Base-by-base conservation (phyloP, 805 yeast species). In the Soucietia sequanensis region DNA sequence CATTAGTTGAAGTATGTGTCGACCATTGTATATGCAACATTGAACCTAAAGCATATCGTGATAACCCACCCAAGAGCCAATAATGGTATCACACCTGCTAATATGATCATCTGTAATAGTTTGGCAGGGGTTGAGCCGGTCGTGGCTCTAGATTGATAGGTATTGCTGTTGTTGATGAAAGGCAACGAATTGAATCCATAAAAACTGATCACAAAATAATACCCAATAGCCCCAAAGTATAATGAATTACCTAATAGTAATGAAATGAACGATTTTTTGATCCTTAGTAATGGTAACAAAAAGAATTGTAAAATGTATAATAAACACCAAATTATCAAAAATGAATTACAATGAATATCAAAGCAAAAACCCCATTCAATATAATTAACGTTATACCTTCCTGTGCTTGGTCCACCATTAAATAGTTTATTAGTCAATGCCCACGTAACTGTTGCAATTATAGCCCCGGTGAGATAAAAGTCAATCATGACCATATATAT, bases 281-380 rank as follows among this genome's bases (percentile, higher is more conserved):
- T 57, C 33, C 80, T 76, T 26, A 88, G 61, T 12, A 88, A 51
- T 2, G 97, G 96, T 41, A 88, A 63, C 35, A 86, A 57, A 30
- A 87, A 52, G 51, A 86, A 84, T 59, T 88, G 95, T 20, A 85
- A 40, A 42, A 87, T 70, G 56, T 88, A 85, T 23, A 88, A 65
- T 33, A 76, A 60, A 34, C 86, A 71, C 95, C 95, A 87, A 28
- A 88, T 80, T 11, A 82, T 68, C 43, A 88, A 62, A 54, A 84
- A 88, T n/a, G 95, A 76, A 58, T 90, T 90, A 65, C 96, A 87
- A 61, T 90, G 97, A 18, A 89, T 81, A 52, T 89, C 97, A 55
- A 90, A 90, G 63, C 96, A 88, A 56, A 87, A 89, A 1, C 91
- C 89, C 96, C 96, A 90, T 55, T 90, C 96, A 35, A 87, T 63